phyloP scores from a whole-genome alignment of 2,329 filamentous ascomycete genomes.

The Tricladium varicosporioides region DNA sequence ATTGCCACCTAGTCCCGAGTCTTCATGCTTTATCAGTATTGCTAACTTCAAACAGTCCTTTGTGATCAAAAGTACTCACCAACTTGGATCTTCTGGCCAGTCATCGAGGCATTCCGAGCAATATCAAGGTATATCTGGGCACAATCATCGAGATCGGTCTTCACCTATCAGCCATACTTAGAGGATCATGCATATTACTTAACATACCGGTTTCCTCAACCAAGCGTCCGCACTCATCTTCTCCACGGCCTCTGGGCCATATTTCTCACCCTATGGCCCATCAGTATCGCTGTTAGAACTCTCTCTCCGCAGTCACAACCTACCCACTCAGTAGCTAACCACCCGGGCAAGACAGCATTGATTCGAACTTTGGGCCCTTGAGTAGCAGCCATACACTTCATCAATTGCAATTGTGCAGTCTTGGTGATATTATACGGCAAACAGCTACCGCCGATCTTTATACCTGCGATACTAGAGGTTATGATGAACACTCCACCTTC shows the following conservation, averaged over 20 bases:
- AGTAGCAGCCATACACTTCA: conserved; percentile 61
- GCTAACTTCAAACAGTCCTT: background rate
- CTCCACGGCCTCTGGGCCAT: conserved; percentile 50
- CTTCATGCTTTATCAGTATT: background rate
- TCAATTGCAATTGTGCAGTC: conserved; percentile 58
- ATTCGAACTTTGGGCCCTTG: conserved; percentile 61
- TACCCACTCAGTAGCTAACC: conserved; percentile 65
- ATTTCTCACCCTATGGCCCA: conserved; percentile 45
- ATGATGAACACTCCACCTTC: conserved; percentile 64
- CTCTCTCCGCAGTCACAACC: conserved; percentile 13
- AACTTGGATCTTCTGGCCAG: conserved; percentile 33
- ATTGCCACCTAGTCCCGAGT: background rate
- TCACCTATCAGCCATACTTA: background rate
- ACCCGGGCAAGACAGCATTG: conserved; percentile 63
- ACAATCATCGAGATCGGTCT: conserved; percentile 51
- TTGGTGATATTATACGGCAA: conserved; percentile 37
- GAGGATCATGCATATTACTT: background rate
- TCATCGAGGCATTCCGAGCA: conserved; percentile 45
- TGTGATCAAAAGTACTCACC: conserved; percentile 23
- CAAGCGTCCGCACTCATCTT: conserved; percentile 46
- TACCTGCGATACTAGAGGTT: conserved; percentile 59
- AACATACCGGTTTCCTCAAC: conserved; percentile 53
- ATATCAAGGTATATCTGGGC: conserved; percentile 54
- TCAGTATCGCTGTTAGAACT: background rate
- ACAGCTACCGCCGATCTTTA: conserved; percentile 21